phyloP scores from a whole-genome alignment of 2,329 filamentous ascomycete genomes.

The Epicoccum sorghinum region DNA sequence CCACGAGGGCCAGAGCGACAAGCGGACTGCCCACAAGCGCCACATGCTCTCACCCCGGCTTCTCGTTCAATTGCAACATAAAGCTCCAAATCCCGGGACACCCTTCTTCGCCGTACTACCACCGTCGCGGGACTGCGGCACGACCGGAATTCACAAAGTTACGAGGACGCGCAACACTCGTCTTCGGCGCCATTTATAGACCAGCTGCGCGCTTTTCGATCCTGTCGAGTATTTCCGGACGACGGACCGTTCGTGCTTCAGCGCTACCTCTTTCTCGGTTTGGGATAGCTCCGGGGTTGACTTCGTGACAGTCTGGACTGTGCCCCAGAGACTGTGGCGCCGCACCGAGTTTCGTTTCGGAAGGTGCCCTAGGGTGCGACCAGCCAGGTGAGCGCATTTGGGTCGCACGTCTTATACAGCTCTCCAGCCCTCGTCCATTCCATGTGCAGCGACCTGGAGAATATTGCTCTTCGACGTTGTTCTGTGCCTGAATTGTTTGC shows the following conservation, averaged over 20 bases:
- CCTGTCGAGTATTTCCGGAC: conserved; percentile 10
- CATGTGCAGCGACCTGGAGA: neutral
- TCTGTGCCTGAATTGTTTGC: neutral
- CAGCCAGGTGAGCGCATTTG: neutral
- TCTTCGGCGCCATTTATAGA: conserved; percentile 2
- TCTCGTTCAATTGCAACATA: neutral
- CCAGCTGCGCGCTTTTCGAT: conserved; percentile 10
- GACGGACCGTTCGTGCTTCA: conserved; percentile 10
- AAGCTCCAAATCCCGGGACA: neutral
- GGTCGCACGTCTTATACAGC: conserved; percentile 11
- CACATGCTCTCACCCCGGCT: neutral
- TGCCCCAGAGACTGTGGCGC: conserved; percentile 13
- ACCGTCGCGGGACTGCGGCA: conserved; percentile 3
- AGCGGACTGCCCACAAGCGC: neutral
- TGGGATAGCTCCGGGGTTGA: conserved; percentile 5
- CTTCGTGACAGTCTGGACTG: conserved; percentile 21
- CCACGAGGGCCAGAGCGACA: conserved; percentile 7
- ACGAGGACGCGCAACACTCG: conserved; percentile 1
- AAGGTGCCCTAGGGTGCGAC: conserved; percentile 19
- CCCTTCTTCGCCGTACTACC: neutral
- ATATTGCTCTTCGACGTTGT: neutral
- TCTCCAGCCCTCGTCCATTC: neutral
- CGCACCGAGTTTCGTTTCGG: conserved; percentile 19
- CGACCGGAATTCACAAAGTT: neutral
- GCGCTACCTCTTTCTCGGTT: conserved; percentile 9